Evolutionary conservation across 805 yeast species (phyloP).

Genomic region (Yarrowia sp.): DNA sequence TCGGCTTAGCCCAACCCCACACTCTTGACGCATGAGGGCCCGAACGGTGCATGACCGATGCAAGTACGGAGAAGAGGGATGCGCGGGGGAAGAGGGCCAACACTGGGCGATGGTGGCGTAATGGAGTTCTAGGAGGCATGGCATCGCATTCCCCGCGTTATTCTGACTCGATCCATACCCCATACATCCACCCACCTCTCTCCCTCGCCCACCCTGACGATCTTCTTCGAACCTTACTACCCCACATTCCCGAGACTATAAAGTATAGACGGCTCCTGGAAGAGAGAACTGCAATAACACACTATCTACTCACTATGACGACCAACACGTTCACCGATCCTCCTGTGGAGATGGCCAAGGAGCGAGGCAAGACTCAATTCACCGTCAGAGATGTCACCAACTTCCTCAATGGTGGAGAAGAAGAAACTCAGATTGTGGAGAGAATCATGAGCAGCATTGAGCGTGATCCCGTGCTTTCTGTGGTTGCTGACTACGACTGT

Average conservation of each 20-base stretch:
- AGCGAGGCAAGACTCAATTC: constrained; percentile 52
- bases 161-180: background rate
- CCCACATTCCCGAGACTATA: constrained; percentile 28
- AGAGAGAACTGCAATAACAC: background rate
- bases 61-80: constrained; percentile 15
- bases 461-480: constrained; percentile 60
- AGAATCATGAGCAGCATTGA: constrained; percentile 56
- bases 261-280: constrained; percentile 18
- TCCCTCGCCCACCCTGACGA: constrained; percentile 2
- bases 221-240: constrained; percentile 9
- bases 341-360: constrained; percentile 50
- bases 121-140: too few relatives aligned
- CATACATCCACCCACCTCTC: background rate
- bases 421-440: constrained; percentile 53
- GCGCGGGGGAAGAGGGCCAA: background rate
- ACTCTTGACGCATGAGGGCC: background rate
- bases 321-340: constrained; percentile 50
- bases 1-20: constrained; percentile 20
- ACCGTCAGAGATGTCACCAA: constrained; percentile 52
- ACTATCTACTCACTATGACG: background rate
- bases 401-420: constrained; percentile 54
- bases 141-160: too few relatives aligned
- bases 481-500: constrained; percentile 56
- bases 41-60: constrained; percentile 1
- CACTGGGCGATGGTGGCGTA: too few relatives aligned